Evolutionary conservation across 83 land plant genomes (phyloP).

Genomic region (Thuja plicata): DNA sequence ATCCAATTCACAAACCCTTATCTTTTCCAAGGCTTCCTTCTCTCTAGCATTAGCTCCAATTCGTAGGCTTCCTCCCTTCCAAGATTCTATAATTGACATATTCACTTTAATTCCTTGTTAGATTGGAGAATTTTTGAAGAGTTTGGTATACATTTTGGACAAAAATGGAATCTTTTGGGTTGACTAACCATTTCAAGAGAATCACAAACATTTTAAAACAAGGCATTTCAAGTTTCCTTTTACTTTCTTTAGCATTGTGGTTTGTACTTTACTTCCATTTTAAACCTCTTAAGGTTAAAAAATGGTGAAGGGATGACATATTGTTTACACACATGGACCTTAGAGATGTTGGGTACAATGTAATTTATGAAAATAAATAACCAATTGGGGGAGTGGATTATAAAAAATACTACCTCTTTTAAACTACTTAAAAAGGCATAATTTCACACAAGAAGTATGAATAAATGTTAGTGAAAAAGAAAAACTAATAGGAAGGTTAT

Average conservation of each 20-base stretch:
- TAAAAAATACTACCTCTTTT: not conserved
- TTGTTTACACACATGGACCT: not conserved
- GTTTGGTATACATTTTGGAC: not conserved
- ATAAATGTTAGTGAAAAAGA: not conserved
- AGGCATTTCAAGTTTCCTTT: not conserved
- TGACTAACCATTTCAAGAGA: not conserved
- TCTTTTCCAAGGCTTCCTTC: constrained; percentile 38
- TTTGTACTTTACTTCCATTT: not conserved
- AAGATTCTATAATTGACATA: too few relatives aligned
- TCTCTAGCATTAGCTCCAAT: constrained; percentile 49
- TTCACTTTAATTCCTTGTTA: not conserved
- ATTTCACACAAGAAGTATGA: too few relatives aligned
- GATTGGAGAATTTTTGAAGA: not conserved
- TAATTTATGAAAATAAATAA: not conserved
- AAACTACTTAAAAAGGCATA: not conserved
- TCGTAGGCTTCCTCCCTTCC: too few relatives aligned
- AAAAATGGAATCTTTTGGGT: not conserved
- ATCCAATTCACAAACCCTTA: constrained; percentile 40
- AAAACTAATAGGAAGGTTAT: not conserved
- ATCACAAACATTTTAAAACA: not conserved
- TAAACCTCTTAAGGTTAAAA: not conserved
- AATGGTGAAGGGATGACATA: not conserved
- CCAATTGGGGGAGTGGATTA: not conserved
- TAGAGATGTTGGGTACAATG: not conserved
- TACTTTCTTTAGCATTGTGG: not conserved